A percentile compares a stretch with the other conserved stretches of the same genome.
These are phyloP conservation scores for Fusarium sp. DNA, from an alignment of 2,329 filamentous ascomycete species.

Conservation along the genomic window DNA sequence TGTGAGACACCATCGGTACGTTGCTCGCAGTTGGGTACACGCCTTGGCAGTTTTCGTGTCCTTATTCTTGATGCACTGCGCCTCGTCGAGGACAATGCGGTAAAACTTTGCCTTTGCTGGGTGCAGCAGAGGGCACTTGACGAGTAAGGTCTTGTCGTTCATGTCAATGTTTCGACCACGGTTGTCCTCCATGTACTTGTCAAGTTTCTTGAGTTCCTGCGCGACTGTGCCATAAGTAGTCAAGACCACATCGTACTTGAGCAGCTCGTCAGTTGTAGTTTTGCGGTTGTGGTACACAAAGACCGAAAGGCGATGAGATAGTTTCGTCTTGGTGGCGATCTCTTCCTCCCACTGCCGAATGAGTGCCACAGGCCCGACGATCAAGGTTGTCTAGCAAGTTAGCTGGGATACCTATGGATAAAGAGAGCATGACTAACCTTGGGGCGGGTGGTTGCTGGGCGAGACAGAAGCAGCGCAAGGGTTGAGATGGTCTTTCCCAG, in stretches of 20 bases:
- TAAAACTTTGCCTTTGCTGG: conserved; percentile 73
- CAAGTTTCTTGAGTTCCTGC: conserved; percentile 72
- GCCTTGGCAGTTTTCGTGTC: conserved; percentile 79
- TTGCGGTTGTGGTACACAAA: conserved; percentile 79
- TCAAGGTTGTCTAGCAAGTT: conserved; percentile 77
- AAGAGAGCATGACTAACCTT: conserved; percentile 44
- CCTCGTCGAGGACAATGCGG: conserved; percentile 87
- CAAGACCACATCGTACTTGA: conserved; percentile 80
- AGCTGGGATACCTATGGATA: conserved; percentile 20
- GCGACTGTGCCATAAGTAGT: conserved; percentile 87
- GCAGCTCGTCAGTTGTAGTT: conserved; percentile 69
- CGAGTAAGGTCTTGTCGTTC: conserved; percentile 50
- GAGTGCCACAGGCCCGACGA: conserved; percentile 83
- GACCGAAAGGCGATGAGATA: conserved; percentile 69
- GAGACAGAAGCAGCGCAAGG: conserved; percentile 79
- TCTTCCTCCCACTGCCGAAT: conserved; percentile 89
- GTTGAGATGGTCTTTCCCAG: conserved; percentile 91
- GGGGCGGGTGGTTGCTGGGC: conserved; percentile 64
- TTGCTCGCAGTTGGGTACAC: conserved; percentile 72
- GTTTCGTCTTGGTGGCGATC: conserved; percentile 76
- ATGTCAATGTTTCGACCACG: conserved; percentile 53
- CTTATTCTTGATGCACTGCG: conserved; percentile 84
- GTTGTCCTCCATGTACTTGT: conserved; percentile 62
- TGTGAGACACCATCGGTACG: conserved; percentile 83
- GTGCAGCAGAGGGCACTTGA: conserved; percentile 70